phyloP scores from a whole-genome alignment of 768 basidiomycete species.

The Mycena rebaudengoi region DNA sequence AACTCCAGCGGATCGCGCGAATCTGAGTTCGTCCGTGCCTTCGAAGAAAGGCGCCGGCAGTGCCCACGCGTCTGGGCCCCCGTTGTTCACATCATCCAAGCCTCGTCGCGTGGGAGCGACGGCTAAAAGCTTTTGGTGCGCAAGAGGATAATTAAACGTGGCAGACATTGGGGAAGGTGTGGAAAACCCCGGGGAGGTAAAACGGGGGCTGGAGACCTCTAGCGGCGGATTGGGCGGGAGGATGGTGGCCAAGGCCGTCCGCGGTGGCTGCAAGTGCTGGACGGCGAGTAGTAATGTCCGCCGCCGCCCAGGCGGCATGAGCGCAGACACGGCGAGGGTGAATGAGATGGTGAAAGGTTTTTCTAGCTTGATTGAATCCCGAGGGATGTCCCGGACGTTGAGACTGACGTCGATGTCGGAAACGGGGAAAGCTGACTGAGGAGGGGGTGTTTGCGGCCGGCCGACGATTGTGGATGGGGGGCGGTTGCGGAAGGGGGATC shows the following conservation, averaged over 20 bases:
- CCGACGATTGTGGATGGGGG: conserved; percentile 46
- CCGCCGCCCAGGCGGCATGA: conserved; percentile 45
- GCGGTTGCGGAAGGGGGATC: conserved; percentile 54
- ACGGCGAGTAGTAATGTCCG: conserved; percentile 63
- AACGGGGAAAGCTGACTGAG: conserved; percentile 27
- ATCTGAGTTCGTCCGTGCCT: conserved; percentile 44
- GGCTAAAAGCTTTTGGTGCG: conserved; percentile 58
- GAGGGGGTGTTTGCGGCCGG: conserved; percentile 44
- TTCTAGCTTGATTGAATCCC: conserved; percentile 54
- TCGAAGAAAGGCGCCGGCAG: conserved; percentile 61
- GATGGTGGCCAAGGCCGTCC: conserved; percentile 27
- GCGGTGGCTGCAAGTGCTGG: conserved; percentile 68
- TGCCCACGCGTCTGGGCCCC: conserved; percentile 18
- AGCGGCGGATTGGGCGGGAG: conserved; percentile 18
- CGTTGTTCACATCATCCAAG: conserved; percentile 29
- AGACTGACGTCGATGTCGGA: conserved; percentile 67
- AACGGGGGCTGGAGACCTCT: conserved; percentile 43
- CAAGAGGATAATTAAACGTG: conserved; percentile 60
- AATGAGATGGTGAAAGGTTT: conserved; percentile 68
- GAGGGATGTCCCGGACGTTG: conserved; percentile 58
- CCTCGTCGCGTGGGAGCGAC: conserved; percentile 47
- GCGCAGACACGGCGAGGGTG: conserved; percentile 59
- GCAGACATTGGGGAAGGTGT: conserved; percentile 58
- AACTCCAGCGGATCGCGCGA: conserved; percentile 43
- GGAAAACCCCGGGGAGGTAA: conserved; percentile 62